These are phyloP conservation scores for Fusarium kyushuense DNA, from an alignment of 2,329 filamentous ascomycete genomes.

Conservation along the genomic window DNA sequence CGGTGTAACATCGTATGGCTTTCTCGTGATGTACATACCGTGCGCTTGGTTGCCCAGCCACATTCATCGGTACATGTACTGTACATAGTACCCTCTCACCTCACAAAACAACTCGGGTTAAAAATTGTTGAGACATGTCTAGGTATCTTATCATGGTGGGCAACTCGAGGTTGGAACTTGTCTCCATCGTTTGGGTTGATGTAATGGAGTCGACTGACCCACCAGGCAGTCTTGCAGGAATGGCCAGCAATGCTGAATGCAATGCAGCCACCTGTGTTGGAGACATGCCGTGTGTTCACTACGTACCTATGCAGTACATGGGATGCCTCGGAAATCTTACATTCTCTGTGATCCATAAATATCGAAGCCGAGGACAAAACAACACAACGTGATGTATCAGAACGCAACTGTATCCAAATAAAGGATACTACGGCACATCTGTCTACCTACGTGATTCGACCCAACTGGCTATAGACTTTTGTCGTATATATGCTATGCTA, in stretches of 20 bases:
- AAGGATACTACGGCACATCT: constrained; percentile 10
- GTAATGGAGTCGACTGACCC: background rate
- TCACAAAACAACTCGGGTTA: background rate
- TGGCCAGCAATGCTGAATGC: background rate
- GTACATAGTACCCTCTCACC: background rate
- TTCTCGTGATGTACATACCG: constrained; percentile 1
- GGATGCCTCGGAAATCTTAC: constrained; percentile 11
- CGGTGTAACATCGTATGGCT: constrained; percentile 10
- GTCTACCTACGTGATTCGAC: background rate
- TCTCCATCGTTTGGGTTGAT: background rate
- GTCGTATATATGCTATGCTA: background rate
- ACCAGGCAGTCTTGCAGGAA: background rate
- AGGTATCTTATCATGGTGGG: background rate
- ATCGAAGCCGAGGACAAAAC: constrained; percentile 19
- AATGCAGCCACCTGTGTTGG: background rate
- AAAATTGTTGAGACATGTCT: background rate
- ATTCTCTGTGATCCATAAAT: constrained; percentile 10
- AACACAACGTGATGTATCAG: constrained; percentile 21
- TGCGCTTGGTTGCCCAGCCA: constrained; percentile 22
- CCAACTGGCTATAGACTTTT: constrained; percentile 1
- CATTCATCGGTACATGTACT: background rate
- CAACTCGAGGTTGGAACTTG: background rate
- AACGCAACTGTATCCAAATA: constrained; percentile 34
- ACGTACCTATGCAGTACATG: background rate
- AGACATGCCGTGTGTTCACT: constrained; percentile 14